These are phyloP conservation scores for Cardiospermum halicacabum DNA, from an alignment of 345 rosid species.

Conservation along the genomic window DNA sequence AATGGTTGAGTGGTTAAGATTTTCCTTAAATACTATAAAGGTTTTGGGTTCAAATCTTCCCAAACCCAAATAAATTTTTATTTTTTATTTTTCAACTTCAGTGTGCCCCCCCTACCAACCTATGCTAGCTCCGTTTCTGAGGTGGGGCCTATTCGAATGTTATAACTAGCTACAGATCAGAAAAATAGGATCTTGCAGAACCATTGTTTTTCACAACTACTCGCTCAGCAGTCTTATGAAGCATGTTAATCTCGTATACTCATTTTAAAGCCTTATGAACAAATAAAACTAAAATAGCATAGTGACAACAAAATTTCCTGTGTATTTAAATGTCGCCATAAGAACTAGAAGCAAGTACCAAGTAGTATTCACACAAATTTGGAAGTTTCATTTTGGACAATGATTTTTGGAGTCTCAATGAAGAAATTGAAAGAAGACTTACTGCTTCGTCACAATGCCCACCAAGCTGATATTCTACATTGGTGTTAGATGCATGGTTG, in stretches of 20 bases:
- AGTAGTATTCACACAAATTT: neutral
- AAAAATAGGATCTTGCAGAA: neutral
- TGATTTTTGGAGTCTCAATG: constrained; percentile 5
- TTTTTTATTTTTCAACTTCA: too few species aligned
- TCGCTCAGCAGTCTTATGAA: neutral
- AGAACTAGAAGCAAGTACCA: too few species aligned
- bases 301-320: neutral
- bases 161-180: neutral
- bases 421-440: constrained; percentile 19
- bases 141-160: too few species aligned
- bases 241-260: neutral
- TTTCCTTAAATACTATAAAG: too few species aligned
- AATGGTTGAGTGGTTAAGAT: too few species aligned
- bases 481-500: constrained; percentile 13
- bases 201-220: too few species aligned
- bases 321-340: neutral
- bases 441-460: constrained; percentile 28
- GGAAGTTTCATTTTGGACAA: constrained; percentile 9
- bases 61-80: too few species aligned
- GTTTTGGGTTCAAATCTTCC: too few species aligned
- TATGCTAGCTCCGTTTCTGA: too few species aligned
- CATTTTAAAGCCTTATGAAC: neutral
- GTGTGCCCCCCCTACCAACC: too few species aligned
- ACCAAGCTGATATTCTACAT: constrained; percentile 17
- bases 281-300: neutral